A percentile compares a stretch with the other conserved stretches of the same genome.
These are phyloP conservation scores for Exophiala viscosa DNA, from an alignment of 2,329 filamentous ascomycete species.

Conservation along the genomic window DNA sequence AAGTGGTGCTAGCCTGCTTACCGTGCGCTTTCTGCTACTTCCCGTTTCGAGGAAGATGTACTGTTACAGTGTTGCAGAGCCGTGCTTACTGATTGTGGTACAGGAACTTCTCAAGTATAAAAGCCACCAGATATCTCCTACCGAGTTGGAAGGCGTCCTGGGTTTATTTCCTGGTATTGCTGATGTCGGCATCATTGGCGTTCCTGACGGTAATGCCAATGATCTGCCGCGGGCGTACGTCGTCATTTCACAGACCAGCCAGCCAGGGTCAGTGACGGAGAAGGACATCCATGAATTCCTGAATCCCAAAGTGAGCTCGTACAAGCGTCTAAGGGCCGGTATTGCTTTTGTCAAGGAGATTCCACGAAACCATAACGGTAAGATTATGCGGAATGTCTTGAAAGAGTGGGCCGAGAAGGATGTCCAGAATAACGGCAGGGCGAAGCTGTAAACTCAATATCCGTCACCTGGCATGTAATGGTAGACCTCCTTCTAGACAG, in stretches of 20 bases:
- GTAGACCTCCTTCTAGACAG: no score
- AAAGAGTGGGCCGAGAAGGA: conserved; percentile 17
- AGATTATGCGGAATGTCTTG: conserved; percentile 40
- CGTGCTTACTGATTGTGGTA: no score
- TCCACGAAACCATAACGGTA: conserved; percentile 48
- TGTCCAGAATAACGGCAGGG: background rate
- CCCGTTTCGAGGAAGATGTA: background rate
- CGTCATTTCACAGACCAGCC: conserved; percentile 29
- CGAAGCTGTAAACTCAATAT: conserved; percentile 8
- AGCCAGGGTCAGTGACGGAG: conserved; percentile 34
- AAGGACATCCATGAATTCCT: conserved; percentile 36
- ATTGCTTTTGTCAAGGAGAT: conserved; percentile 48
- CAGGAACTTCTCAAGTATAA: conserved; percentile 44
- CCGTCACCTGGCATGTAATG: background rate
- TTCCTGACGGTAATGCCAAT: conserved; percentile 30
- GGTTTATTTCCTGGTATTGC: conserved; percentile 38
- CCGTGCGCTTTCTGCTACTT: background rate
- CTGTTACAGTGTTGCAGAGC: no score
- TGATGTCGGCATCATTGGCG: conserved; percentile 47
- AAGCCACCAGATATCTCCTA: conserved; percentile 46
- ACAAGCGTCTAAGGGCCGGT: conserved; percentile 47
- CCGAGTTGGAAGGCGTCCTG: conserved; percentile 46
- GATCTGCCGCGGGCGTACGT: conserved; percentile 47
- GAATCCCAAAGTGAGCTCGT: conserved; percentile 39
- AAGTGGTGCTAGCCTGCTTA: background rate